Evolutionary conservation across 768 basidiomycete genomes (phyloP), one percentile per base, ranked within the genome.

Genomic region (Mycena belliarum): DNA sequence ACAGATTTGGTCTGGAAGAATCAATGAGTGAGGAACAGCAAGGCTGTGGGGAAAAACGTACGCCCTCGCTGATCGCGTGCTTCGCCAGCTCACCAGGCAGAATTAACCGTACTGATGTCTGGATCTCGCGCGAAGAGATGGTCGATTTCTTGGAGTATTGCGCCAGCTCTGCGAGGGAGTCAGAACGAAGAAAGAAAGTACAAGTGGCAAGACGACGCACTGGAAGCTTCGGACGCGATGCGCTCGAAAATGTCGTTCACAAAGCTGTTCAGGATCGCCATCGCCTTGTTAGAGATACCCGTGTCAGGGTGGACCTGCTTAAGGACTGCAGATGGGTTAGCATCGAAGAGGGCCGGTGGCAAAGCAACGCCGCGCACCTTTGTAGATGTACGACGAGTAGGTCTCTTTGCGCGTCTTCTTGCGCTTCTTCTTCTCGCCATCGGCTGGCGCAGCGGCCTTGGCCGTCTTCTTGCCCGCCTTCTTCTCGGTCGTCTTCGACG

Each of bases 141-240:
- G 96, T 98, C 4, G 96, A 97, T 77, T 97, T 96, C 85, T 98
- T 96, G 54, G 95, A 97, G 83, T 98, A 98, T 1, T 93, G 85
- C 54, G 95, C 94, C 69, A 98, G 93, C 77, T 96, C 91, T 93
- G 66, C 51, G 59, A 55, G 9, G 18, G 29, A 37, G 4, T 26
- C 9, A 40, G 23, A 0, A 42, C 20, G 49, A 14, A 32, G 45
- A 20, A 12, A n/a, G 24, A 8, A 23, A 32, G 38, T 32, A 29
- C 4, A 32, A 32, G 45, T n/a, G n/a, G 10, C 0, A 40, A 48
- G 35, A 66, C 9, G 15, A 75, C 89, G 57, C 52, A 93, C 91
- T 93, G 63, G 91, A 93, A 49, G 93, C 92, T 66, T 93, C 92
- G 15, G 85, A 87, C 6, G 92, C 93, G 70, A 95, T 91, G 28